Evolutionary conservation across 2,329 filamentous ascomycete species (phyloP).

Genomic region (Peltaster fructicola): DNA sequence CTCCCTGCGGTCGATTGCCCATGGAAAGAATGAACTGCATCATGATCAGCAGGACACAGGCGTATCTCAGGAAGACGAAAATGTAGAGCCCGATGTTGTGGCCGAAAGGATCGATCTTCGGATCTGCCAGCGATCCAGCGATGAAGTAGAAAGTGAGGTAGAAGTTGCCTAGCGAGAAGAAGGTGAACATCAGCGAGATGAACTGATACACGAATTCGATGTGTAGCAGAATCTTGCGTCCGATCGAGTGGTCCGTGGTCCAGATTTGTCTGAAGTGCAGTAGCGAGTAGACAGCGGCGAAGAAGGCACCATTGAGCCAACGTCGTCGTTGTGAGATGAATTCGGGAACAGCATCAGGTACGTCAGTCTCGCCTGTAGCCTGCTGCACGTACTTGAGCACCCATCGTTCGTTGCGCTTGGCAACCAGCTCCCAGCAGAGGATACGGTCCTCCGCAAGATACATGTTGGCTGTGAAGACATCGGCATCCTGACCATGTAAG

Average conservation of each 20-base stretch:
- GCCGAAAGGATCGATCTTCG: constrained; percentile 72
- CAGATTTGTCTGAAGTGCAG: constrained; percentile 91
- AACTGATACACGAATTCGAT: constrained; percentile 94
- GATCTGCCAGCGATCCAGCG: constrained; percentile 70
- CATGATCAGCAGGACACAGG: constrained; percentile 70
- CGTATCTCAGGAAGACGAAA: constrained; percentile 73
- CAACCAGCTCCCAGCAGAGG: constrained; percentile 85
- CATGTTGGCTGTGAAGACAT: constrained; percentile 97
- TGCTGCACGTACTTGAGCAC: constrained; percentile 95
- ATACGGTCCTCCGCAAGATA: constrained; percentile 82
- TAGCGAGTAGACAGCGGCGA: constrained; percentile 91
- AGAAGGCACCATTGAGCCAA: constrained; percentile 98
- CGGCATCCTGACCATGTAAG: constrained; percentile 83
- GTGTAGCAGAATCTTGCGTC: constrained; percentile 78
- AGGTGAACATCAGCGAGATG: constrained; percentile 83
- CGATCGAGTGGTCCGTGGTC: constrained; percentile 75
- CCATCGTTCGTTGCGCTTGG: constrained; percentile 88
- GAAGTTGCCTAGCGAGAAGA: constrained; percentile 94
- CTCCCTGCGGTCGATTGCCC: constrained; percentile 88
- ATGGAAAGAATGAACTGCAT: constrained; percentile 94
- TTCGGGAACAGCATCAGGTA: constrained; percentile 83
- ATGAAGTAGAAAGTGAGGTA: constrained; percentile 99
- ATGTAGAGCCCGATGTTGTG: constrained; percentile 70
- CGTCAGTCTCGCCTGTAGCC: constrained; percentile 93
- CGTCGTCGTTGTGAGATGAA: constrained; percentile 92